These are phyloP conservation scores for Aspergillus olivimuriae DNA, from an alignment of 495 filamentous ascomycete species.

Conservation along the genomic window DNA sequence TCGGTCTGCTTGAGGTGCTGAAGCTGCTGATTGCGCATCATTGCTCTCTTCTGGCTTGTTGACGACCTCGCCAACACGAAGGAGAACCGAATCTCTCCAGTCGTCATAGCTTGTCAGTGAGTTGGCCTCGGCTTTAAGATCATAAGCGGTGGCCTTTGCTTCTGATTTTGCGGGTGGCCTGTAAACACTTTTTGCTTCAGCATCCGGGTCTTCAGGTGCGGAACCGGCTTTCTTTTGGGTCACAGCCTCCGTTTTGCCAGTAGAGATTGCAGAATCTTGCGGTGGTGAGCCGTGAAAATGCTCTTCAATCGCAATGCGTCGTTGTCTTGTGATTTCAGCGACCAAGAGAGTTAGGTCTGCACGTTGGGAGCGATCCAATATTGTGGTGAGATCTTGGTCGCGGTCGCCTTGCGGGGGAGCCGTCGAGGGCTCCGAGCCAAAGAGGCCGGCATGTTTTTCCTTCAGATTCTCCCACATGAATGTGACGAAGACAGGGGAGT, in stretches of 20 bases:
- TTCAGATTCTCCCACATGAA: slow-evolving; percentile 37
- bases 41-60: slow-evolving; percentile 47
- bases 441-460: slow-evolving; percentile 29
- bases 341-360: slow-evolving; percentile 44
- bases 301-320: slow-evolving; percentile 36
- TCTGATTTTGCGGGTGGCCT: background rate
- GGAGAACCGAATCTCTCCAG: slow-evolving; percentile 56
- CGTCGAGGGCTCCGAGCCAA: slow-evolving; percentile 24
- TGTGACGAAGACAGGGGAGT: background rate
- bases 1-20: slow-evolving; percentile 13
- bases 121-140: slow-evolving; percentile 29
- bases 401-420: slow-evolving; percentile 19
- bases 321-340: slow-evolving; percentile 34
- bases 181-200: slow-evolving; percentile 10
- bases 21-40: slow-evolving; percentile 12
- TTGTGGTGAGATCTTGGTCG: slow-evolving; percentile 43
- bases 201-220: slow-evolving; percentile 2
- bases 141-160: slow-evolving; percentile 17
- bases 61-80: slow-evolving; percentile 58
- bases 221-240: slow-evolving; percentile 4
- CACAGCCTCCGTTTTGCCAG: slow-evolving; percentile 4
- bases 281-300: slow-evolving; percentile 28
- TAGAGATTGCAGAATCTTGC: background rate
- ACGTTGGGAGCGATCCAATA: slow-evolving; percentile 43
- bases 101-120: slow-evolving; percentile 54